Conservation (phyloP, 192 early-diverging fungal species). For the Backusella tarrabulga region DNA sequence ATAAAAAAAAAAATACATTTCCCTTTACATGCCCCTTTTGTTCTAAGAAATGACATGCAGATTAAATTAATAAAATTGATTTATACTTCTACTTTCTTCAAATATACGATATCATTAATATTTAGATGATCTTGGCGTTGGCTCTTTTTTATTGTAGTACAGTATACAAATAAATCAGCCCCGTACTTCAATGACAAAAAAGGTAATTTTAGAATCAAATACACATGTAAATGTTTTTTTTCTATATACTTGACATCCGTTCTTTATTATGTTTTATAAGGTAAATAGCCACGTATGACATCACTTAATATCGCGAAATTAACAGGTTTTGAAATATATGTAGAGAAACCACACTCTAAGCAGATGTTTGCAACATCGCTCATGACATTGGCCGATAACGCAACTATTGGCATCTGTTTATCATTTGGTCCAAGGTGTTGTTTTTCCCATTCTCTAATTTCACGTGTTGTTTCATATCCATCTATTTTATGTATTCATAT, state of each 20-base stretch:
- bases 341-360: conserved; percentile 46
- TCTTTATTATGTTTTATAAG: background rate
- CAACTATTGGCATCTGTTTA: conserved; percentile 51
- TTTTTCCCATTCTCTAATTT: conserved; percentile 52
- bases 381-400: conserved; percentile 59
- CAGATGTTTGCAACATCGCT: conserved; percentile 51
- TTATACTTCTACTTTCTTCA: background rate
- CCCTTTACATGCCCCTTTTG: background rate
- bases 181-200: background rate
- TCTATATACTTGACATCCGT: background rate
- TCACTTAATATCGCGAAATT: conserved; percentile 50
- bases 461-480: conserved; percentile 52
- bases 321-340: conserved; percentile 57
- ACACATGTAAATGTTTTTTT: background rate
- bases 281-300: conserved; percentile 38
- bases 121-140: background rate
- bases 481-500: conserved; percentile 26
- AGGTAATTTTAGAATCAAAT: background rate
- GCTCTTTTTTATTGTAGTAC: background rate
- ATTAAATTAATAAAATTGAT: background rate
- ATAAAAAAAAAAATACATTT: background rate
- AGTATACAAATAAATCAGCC: background rate
- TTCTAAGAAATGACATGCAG: background rate
- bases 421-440: conserved; percentile 26
- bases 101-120: background rate